Base-by-base conservation (phyloP, 176 grass and related monocot species). In the Triticum monococcum region DNA sequence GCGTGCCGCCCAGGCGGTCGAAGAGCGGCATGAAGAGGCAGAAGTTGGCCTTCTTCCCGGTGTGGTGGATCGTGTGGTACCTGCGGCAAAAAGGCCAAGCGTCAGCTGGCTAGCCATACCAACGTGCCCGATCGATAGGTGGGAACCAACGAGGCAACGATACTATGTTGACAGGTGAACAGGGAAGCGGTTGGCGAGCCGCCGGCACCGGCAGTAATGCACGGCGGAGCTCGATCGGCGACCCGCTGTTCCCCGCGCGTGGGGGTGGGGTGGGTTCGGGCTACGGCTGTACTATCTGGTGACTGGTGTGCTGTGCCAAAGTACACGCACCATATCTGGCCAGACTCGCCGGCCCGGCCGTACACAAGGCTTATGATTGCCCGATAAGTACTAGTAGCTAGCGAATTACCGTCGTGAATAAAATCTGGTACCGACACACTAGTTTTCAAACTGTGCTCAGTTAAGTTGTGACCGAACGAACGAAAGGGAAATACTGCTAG, bases 21-120 rank as follows among this genome's bases (percentile, higher is more conserved):
- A 98, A 96, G 26, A 98, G 88, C 68, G 96, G 96, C 96, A 98
- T 98, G 89, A 98, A 98, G 20, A 98, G 86, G 72, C 96, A 98
- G 86, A 98, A 98, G 52, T 96, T 98, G 66, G 93, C 62, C 36
- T 92, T 82, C 79, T 33, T 94, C 26, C 84, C 80, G 22, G 79
- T 85, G 78, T 96, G 96, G 45, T 98, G 96, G 85, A 96, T 82
- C 12, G 90, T 89, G 80, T 98, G 96, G 68, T 98, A 98, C 88
- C 96, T 98, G 83, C 71, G 81, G 71, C 18, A 7, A 2, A 41
- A 12, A 17, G 17, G 20, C 41, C 38, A 20, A 9, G 41, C 72
- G 0, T 81, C 43, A 69, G 46, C 46, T 25, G 0, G 59, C 59
- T 24, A 38, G 32, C 32, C 45, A 24, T 36, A 4, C 13, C 14